phyloP scores from a whole-genome alignment of 2,329 filamentous ascomycete species.

The Nemania serpens region DNA sequence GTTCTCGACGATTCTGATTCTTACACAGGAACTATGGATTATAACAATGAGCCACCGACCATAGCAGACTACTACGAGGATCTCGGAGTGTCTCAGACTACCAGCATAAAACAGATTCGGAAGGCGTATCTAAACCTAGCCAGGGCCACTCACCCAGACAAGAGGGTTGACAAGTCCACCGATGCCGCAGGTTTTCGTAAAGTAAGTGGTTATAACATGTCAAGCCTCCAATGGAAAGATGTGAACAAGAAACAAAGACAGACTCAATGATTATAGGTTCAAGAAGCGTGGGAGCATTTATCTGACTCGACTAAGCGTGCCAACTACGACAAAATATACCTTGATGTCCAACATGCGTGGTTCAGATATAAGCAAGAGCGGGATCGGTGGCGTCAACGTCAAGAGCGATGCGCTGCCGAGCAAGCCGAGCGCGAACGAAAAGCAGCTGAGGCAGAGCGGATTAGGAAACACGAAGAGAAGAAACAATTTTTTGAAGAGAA shows the following conservation, averaged over 20 bases:
- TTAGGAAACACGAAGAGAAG: not conserved
- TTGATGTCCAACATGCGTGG: not conserved
- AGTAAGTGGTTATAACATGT: not conserved
- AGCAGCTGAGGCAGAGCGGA: not conserved
- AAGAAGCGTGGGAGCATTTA: not conserved
- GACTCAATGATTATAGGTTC: not conserved
- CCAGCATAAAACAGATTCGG: not conserved
- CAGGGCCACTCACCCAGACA: constrained; percentile 14
- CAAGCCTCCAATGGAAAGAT: too few species aligned
- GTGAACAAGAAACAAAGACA: too few species aligned
- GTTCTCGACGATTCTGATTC: too few species aligned
- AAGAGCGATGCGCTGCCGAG: not conserved
- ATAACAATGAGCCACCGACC: constrained; percentile 5
- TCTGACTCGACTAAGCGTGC: not conserved
- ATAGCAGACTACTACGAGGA: constrained; percentile 8
- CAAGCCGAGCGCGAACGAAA: not conserved
- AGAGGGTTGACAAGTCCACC: not conserved
- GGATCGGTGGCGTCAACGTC: not conserved
- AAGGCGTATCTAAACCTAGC: constrained; percentile 9
- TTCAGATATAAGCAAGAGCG: not conserved
- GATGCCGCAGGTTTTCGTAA: constrained; percentile 12
- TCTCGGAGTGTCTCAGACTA: constrained; percentile 2
- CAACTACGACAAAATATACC: not conserved
- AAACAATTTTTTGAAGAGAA: not conserved
- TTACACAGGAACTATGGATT: constrained; percentile 37